Evolutionary conservation across 495 filamentous ascomycete species (phyloP).

Genomic region (Neurospora africana): DNA sequence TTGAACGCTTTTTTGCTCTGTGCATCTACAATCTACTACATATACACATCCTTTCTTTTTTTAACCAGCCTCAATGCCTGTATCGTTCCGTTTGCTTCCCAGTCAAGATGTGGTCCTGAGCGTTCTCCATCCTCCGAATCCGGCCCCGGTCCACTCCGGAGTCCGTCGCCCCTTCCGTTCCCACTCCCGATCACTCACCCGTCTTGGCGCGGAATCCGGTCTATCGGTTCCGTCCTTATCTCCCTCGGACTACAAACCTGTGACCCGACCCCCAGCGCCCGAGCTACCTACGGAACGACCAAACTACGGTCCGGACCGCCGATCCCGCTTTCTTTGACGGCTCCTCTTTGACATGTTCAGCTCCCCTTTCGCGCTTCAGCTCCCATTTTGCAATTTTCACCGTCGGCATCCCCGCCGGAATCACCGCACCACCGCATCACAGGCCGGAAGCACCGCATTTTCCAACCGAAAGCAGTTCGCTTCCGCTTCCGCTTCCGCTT

Average conservation of each 20-base stretch:
- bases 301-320: neutral
- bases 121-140: too few relatives aligned
- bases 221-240: neutral
- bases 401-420: neutral
- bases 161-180: neutral
- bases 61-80: too few relatives aligned
- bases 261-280: neutral
- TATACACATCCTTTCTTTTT: too few relatives aligned
- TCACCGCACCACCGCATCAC: neutral
- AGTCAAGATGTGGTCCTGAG: too few relatives aligned
- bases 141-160: neutral
- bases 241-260: too few relatives aligned
- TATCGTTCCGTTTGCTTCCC: too few relatives aligned
- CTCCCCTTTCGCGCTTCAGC: neutral
- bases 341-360: neutral
- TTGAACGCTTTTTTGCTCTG: too few relatives aligned
- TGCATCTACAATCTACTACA: too few relatives aligned
- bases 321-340: neutral
- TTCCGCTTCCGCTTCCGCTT: neutral
- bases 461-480: neutral
- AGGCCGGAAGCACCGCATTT: neutral
- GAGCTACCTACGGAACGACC: neutral
- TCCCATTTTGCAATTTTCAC: neutral
- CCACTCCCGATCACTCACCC: neutral
- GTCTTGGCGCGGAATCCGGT: neutral